A percentile compares a stretch with the other conserved stretches of the same genome.
Evolutionary conservation across 164 flowering plant species (phyloP).

Genomic region (Platanus orientalis): DNA sequence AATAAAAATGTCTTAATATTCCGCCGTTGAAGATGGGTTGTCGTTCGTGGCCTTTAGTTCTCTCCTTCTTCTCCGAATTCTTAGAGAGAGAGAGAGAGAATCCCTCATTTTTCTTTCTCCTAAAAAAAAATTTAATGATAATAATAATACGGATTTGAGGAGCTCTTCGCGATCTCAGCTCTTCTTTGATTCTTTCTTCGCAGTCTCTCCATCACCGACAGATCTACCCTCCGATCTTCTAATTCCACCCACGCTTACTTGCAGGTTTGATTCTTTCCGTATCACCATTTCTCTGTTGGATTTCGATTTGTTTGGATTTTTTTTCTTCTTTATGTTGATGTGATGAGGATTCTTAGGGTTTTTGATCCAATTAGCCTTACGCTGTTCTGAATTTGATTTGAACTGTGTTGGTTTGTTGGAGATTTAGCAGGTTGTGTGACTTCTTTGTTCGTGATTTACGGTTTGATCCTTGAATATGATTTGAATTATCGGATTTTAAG

Average conservation of each 20-base stretch:
- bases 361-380: background rate
- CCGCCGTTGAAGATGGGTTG: constrained; percentile 20
- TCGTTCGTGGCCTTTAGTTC: constrained; percentile 8
- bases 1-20: constrained; percentile 4
- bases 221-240: constrained; percentile 1
- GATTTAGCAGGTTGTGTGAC: background rate
- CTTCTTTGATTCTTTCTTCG: background rate
- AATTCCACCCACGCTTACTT: background rate
- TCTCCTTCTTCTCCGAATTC: constrained; percentile 16
- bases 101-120: background rate
- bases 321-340: background rate
- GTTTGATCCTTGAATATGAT: background rate
- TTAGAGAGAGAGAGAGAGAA: background rate
- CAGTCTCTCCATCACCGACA: constrained; percentile 5
- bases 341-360: background rate
- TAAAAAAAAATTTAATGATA: no score
- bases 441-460: background rate
- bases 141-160: no score
- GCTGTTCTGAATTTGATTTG: constrained; percentile 1
- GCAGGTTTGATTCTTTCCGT: constrained; percentile 5
- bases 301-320: background rate
- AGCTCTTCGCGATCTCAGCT: constrained; percentile 14
- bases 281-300: no score
- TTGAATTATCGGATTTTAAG: background rate
- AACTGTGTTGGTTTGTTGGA: background rate